phyloP scores from a whole-genome alignment of 1,284 basidiomycete species.

The Rhodofomes roseus region DNA sequence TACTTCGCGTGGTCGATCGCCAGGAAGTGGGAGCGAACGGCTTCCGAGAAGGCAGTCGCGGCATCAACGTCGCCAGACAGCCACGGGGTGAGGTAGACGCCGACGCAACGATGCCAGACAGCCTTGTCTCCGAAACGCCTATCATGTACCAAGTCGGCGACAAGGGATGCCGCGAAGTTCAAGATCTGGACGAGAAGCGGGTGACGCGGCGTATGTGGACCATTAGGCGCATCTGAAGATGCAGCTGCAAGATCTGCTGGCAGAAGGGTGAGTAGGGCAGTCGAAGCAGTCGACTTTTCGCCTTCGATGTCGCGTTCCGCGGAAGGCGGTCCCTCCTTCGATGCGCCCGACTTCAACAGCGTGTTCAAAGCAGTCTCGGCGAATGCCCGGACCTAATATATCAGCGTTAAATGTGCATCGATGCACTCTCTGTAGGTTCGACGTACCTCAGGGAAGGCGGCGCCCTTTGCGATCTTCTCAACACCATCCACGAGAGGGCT shows the following conservation, averaged over 20 bases:
- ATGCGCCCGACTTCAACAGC: slow-evolving; percentile 78
- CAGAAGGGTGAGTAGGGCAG: slow-evolving; percentile 58
- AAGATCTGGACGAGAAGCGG: slow-evolving; percentile 50
- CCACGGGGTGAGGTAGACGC: slow-evolving; percentile 71
- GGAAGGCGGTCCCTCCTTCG: slow-evolving; percentile 59
- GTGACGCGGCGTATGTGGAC: slow-evolving; percentile 43
- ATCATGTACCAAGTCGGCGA: slow-evolving; percentile 74
- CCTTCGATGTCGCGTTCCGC: slow-evolving; percentile 63
- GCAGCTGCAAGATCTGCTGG: slow-evolving; percentile 44
- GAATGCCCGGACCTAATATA: slow-evolving; percentile 78
- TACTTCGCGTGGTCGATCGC: slow-evolving; percentile 74
- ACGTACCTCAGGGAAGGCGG: slow-evolving; percentile 91
- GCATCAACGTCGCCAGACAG: slow-evolving; percentile 40
- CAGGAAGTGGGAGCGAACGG: slow-evolving; percentile 70
- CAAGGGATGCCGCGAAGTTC: slow-evolving; percentile 69
- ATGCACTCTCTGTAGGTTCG: slow-evolving; percentile 5
- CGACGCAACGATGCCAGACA: slow-evolving; percentile 75
- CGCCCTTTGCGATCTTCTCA: slow-evolving; percentile 85
- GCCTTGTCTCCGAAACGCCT: slow-evolving; percentile 62
- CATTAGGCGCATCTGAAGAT: slow-evolving; percentile 44
- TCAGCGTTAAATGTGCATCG: slow-evolving; percentile 11
- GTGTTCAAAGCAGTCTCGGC: slow-evolving; percentile 78
- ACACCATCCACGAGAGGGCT: slow-evolving; percentile 90
- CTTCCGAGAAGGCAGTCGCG: slow-evolving; percentile 53
- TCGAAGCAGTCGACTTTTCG: slow-evolving; percentile 55